phyloP scores from a whole-genome alignment of 2,329 filamentous ascomycete genomes.

The Sporothrix humicola region DNA sequence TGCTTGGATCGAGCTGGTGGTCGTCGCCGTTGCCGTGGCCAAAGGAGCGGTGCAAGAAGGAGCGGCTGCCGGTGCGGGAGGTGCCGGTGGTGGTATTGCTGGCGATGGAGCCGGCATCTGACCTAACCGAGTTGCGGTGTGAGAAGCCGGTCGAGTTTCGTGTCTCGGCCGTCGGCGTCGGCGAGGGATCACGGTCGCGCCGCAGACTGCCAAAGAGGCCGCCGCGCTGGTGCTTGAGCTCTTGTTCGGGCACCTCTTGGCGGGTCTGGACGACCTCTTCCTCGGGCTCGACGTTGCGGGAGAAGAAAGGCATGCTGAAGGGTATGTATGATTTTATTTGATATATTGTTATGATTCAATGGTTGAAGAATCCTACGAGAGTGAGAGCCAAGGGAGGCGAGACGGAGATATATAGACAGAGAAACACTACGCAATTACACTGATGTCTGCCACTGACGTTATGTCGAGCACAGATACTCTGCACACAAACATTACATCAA shows the following conservation, averaged over 20 bases:
- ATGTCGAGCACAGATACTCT: neutral
- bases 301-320: slow-evolving; percentile 46
- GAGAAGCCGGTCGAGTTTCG: slow-evolving; percentile 38
- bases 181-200: slow-evolving; percentile 43
- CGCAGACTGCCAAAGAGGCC: slow-evolving; percentile 47
- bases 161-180: slow-evolving; percentile 38
- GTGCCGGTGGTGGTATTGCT: slow-evolving; percentile 45
- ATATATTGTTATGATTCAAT: neutral
- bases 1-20: slow-evolving; percentile 64
- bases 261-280: slow-evolving; percentile 44
- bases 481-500: neutral
- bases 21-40: slow-evolving; percentile 48
- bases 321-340: neutral
- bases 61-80: slow-evolving; percentile 45
- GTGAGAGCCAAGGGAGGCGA: neutral
- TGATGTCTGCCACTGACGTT: neutral
- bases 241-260: slow-evolving; percentile 36
- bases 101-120: slow-evolving; percentile 34
- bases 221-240: slow-evolving; percentile 41
- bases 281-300: slow-evolving; percentile 41
- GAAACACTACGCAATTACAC: neutral
- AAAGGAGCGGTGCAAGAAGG: slow-evolving; percentile 53
- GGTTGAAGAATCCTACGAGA: too few relatives aligned
- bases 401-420: neutral
- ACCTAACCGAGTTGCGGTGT: slow-evolving; percentile 26